Evolutionary conservation across 169 alveolate species (phyloP).

Genomic region (Plasmodium reichenowi): DNA sequence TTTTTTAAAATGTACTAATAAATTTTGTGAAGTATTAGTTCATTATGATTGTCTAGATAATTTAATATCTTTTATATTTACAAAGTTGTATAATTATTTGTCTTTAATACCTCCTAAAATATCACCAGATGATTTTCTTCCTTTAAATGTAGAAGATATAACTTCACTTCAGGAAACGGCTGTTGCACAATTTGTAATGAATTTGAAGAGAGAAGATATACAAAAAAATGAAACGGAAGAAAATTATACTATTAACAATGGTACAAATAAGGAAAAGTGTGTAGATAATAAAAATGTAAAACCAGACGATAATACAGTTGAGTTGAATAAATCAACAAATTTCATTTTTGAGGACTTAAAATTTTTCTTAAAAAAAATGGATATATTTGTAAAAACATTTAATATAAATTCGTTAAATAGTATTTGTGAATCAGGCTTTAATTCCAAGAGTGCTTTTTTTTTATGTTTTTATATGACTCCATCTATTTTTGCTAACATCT

Average conservation of each 20-base stretch:
- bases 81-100: constrained; percentile 32
- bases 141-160: constrained; percentile 60
- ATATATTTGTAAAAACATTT: constrained; percentile 29
- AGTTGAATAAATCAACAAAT: neutral
- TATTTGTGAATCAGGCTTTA: constrained; percentile 68
- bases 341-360: constrained; percentile 7
- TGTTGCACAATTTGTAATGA: constrained; percentile 33
- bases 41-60: constrained; percentile 38
- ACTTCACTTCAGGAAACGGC: constrained; percentile 69
- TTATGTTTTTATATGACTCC: constrained; percentile 56
- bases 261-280: neutral
- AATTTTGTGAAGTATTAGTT: constrained; percentile 13
- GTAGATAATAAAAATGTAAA: neutral
- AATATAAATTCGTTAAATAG: constrained; percentile 11
- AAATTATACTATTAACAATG: neutral
- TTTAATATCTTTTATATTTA: constrained; percentile 36
- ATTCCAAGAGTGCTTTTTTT: constrained; percentile 47
- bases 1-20: constrained; percentile 30
- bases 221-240: neutral
- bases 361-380: constrained; percentile 62
- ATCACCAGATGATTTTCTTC: constrained; percentile 28
- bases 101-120: constrained; percentile 53
- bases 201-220: neutral
- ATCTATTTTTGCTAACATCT: constrained; percentile 20
- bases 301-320: no score